Percentiles rank a stretch among this genome's conserved stretches.
Conservation (phyloP, 2,329 filamentous ascomycete species). For the Zymoseptoria passerinii region DNA sequence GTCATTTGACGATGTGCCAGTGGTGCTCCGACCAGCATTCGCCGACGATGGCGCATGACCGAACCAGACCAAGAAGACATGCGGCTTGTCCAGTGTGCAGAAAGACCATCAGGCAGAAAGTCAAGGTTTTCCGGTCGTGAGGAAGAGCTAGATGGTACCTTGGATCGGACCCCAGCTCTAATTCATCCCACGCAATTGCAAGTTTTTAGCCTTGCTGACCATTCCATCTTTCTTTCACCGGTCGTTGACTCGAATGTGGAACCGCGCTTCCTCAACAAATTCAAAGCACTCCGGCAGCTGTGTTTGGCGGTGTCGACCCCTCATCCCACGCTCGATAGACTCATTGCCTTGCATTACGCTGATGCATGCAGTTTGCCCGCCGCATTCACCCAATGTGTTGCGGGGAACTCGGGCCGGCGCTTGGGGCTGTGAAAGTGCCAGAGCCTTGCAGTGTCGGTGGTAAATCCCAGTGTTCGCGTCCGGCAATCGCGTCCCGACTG, state of each 20-base stretch:
- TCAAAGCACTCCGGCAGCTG: neutral
- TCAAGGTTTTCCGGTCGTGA: constrained; percentile 26
- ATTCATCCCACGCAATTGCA: neutral
- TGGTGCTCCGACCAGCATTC: constrained; percentile 48
- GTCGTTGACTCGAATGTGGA: neutral
- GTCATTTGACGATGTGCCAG: constrained; percentile 47
- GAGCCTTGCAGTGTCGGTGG: neutral
- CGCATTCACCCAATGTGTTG: neutral
- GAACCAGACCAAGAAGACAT: constrained; percentile 31
- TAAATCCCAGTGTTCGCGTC: neutral
- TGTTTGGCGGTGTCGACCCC: neutral
- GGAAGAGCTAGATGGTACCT: neutral
- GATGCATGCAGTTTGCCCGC: neutral
- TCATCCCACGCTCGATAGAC: neutral
- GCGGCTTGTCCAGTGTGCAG: constrained; percentile 41
- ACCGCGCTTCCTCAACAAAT: neutral
- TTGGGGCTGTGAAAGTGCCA: neutral
- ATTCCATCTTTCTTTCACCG: neutral
- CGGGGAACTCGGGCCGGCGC: neutral
- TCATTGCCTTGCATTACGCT: neutral
- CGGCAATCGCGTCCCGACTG: neutral
- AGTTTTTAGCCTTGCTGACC: neutral
- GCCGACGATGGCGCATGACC: constrained; percentile 36
- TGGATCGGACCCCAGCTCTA: neutral
- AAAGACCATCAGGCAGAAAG: constrained; percentile 39